Evolutionary conservation across 2,329 filamentous ascomycete genomes (phyloP).

Genomic region (Aschersonia sp.): DNA sequence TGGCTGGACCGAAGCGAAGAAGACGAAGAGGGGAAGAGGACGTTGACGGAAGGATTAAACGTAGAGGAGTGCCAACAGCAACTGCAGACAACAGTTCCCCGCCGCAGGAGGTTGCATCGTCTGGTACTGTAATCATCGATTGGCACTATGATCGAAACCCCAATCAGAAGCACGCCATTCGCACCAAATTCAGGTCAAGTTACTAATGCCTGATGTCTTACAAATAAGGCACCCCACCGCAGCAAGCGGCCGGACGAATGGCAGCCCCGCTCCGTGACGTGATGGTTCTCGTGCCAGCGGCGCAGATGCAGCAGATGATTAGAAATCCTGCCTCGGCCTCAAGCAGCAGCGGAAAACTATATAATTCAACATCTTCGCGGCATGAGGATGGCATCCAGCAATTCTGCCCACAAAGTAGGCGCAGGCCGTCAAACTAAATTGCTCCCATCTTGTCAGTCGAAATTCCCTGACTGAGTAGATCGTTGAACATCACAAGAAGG

Average conservation of each 20-base stretch:
- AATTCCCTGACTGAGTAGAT: too few relatives aligned
- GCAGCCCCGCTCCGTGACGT: conserved; percentile 4
- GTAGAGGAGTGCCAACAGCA: too few relatives aligned
- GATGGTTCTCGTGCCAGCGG: not conserved
- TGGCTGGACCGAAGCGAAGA: too few relatives aligned
- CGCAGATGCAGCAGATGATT: not conserved
- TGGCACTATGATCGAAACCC: not conserved
- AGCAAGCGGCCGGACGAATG: conserved; percentile 4
- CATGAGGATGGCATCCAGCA: too few relatives aligned
- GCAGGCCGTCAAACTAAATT: too few relatives aligned
- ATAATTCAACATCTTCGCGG: not conserved
- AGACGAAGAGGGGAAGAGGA: too few relatives aligned
- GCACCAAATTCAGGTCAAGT: not conserved
- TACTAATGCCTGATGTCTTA: conserved; percentile 5
- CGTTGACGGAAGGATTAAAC: too few relatives aligned
- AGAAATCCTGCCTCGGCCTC: not conserved
- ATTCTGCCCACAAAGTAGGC: too few relatives aligned
- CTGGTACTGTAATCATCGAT: not conserved
- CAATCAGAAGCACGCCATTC: not conserved
- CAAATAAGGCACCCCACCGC: not conserved
- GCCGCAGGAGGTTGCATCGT: too few relatives aligned
- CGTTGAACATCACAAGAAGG: not conserved
- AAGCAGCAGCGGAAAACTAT: not conserved
- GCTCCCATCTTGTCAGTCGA: too few relatives aligned
- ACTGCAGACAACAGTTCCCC: too few relatives aligned